A percentile compares a stretch with the other conserved stretches of the same genome.
phyloP scores from a whole-genome alignment of 495 filamentous ascomycete genomes.

The Copromyces sp. region DNA sequence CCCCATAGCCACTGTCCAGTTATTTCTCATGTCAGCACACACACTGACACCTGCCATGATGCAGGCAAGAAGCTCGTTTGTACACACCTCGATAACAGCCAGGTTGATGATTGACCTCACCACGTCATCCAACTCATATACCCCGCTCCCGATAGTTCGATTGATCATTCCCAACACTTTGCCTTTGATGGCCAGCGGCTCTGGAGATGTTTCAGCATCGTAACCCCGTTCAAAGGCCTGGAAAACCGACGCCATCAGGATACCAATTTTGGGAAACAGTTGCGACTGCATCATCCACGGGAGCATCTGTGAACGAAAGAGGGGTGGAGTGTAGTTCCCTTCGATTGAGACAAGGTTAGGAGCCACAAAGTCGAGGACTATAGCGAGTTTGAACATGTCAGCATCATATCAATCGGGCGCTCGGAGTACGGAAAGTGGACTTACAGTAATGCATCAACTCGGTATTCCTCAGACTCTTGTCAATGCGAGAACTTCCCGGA shows the following conservation, averaged over 20 bases:
- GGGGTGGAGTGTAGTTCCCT: slow-evolving; percentile 4
- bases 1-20: slow-evolving; percentile 18
- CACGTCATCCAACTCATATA: slow-evolving; percentile 11
- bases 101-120: slow-evolving; percentile 15
- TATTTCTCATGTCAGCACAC: not conserved
- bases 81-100: slow-evolving; percentile 13
- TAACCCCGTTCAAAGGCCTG: slow-evolving; percentile 5
- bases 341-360: slow-evolving; percentile 19
- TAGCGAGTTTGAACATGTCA: not conserved
- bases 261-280: slow-evolving; percentile 17
- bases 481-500: slow-evolving; percentile 7
- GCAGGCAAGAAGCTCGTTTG: not conserved
- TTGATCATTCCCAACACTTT: slow-evolving; percentile 16
- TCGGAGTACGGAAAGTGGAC: not conserved
- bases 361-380: slow-evolving; percentile 15
- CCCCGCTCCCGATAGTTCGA: slow-evolving; percentile 4
- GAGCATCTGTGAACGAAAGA: slow-evolving; percentile 12
- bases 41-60: not conserved
- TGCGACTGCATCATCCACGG: slow-evolving; percentile 22
- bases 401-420: not conserved
- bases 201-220: slow-evolving; percentile 1
- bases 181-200: slow-evolving; percentile 10
- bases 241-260: slow-evolving; percentile 18
- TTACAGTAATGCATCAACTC: slow-evolving; percentile 18
- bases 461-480: slow-evolving; percentile 9